phyloP scores from a whole-genome alignment of 202 grass and related monocot genomes.

The Brachypodium distachyon region DNA sequence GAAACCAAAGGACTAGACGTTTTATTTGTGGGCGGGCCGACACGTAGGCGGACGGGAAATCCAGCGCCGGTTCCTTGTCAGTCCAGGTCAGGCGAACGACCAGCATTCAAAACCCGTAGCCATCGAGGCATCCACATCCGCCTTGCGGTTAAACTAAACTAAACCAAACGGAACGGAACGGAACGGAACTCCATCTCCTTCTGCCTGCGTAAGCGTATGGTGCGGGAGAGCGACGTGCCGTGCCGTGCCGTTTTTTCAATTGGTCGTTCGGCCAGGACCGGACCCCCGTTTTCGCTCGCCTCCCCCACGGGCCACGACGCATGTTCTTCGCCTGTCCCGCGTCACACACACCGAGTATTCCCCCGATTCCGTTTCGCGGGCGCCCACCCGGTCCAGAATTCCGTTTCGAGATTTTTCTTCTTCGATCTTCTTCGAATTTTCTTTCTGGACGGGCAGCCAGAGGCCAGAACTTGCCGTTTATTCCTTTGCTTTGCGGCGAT shows the following conservation, averaged over 20 bases:
- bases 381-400: neutral
- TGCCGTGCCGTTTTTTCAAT: conserved; percentile 2
- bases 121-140: conserved; percentile 20
- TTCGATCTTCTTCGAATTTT: neutral
- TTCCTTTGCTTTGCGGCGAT: neutral
- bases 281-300: neutral
- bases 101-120: neutral
- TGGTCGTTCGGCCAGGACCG: conserved; percentile 10
- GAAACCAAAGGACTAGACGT: too few species aligned
- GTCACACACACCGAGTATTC: conserved; percentile 16
- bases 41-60: too few species aligned
- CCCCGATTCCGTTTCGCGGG: conserved; percentile 11
- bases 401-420: neutral
- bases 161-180: neutral
- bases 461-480: too few species aligned
- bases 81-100: conserved; percentile 2
- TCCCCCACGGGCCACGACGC: neutral
- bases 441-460: neutral
- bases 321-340: neutral
- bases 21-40: too few species aligned
- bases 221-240: conserved; percentile 4
- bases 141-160: neutral
- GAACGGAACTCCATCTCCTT: too few species aligned
- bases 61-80: neutral
- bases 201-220: neutral